Conservation (phyloP, 352 stramenopile genomes). For the Plasmopara viticola region DNA sequence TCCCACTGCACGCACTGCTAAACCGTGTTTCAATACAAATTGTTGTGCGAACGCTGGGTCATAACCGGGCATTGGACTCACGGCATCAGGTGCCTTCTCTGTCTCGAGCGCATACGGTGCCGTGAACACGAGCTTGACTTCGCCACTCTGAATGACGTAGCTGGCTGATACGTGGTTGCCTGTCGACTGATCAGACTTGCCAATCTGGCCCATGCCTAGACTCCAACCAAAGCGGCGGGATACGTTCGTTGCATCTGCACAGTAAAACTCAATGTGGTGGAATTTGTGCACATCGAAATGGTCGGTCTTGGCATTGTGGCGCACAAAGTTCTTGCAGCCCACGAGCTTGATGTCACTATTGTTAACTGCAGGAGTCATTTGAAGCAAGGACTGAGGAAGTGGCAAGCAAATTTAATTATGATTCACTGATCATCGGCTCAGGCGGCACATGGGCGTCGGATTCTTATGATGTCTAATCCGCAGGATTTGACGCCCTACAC, state of each 20-base stretch:
- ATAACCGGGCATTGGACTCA: conserved; percentile 58
- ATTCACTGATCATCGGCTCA: not conserved
- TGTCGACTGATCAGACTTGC: conserved; percentile 83
- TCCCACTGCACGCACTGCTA: conserved; percentile 72
- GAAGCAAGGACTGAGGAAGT: not conserved
- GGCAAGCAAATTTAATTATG: conserved; percentile 15
- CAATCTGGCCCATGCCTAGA: conserved; percentile 76
- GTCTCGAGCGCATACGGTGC: conserved; percentile 78
- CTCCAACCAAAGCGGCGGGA: conserved; percentile 77
- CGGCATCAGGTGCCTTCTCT: conserved; percentile 42
- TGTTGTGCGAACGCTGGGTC: conserved; percentile 56
- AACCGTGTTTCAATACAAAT: conserved; percentile 79
- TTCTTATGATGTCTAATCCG: conserved; percentile 2
- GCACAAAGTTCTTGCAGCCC: conserved; percentile 69
- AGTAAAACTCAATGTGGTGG: conserved; percentile 85
- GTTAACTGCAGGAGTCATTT: conserved; percentile 14
- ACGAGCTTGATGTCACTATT: conserved; percentile 42
- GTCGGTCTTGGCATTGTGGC: conserved; percentile 70
- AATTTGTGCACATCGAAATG: conserved; percentile 74
- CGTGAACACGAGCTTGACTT: conserved; percentile 85
- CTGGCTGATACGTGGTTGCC: conserved; percentile 81
- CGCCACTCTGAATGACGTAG: conserved; percentile 78
- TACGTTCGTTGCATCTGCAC: conserved; percentile 67
- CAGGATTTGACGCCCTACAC: conserved; percentile 1
- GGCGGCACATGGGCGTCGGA: conserved; percentile 6